Evolutionary conservation across 139 green algal genomes (phyloP), one percentile per base, ranked within the genome.

Genomic region (Coelastrella sp.): DNA sequence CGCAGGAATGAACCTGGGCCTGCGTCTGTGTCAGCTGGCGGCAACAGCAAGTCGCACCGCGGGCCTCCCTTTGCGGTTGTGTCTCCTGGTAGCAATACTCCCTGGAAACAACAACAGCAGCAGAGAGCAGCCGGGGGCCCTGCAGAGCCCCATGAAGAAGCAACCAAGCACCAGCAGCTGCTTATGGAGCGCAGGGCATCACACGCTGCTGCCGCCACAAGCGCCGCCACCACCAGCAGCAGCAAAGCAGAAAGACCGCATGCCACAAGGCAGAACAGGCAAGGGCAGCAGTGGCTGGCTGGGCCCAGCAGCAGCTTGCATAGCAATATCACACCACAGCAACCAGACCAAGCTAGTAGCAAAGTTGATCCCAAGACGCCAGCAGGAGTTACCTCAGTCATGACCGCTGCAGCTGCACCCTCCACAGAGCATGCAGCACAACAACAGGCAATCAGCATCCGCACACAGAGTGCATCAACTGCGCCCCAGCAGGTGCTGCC

Each of bases 371-470:
- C 35, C 35, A 49, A 49, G 35, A 49, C 35, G 35, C 35, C 35
- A 49, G 35, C 35, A 49, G 3, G 35, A 49, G 35, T 49, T 49
- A 49, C 35, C 35, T 49, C 35, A 3, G 35, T 49, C 35, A 11
- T 49, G 8, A 66, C 59, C 22, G 75, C 60, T 84, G 35, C 82
- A 81, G 89, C 63, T 75, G 89, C 68, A 57, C 60, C 73, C 24
- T 78, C 73, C 80, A 72, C 73, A 79, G 73, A 72, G 82, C 89
- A 92, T 76, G 12, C 83, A 90, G 83, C 70, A 35, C 35, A 83
- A 82, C 60, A 57, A 85, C 70, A 5, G 72, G 84, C 70, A 63
- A 57, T 63, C 57, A 85, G 82, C 78, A 66, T 60, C 57, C 81
- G n/a, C 11, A 81, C 20, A 60, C 59, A 84, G 59, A 78, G 85